Evolutionary conservation across 495 filamentous ascomycete genomes (phyloP).

Genomic region (Stereocaulon alpinum): DNA sequence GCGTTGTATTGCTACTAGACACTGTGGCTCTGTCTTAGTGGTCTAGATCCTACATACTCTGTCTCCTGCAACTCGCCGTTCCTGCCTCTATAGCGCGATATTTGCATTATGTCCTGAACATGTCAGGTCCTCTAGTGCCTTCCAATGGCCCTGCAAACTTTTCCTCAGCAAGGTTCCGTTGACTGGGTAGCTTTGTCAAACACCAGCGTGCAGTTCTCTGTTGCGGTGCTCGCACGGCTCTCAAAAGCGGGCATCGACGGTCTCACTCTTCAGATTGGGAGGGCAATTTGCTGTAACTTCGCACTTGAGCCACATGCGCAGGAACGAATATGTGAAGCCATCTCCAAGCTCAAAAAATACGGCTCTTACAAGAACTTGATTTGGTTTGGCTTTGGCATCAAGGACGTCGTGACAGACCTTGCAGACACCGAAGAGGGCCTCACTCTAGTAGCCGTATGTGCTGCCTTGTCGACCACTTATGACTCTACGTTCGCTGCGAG

Average conservation of each 20-base stretch:
- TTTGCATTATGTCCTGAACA: background rate
- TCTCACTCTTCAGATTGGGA: conserved; percentile 12
- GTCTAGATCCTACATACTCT: background rate
- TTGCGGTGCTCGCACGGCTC: conserved; percentile 14
- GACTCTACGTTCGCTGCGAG: conserved; percentile 3
- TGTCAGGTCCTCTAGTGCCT: background rate
- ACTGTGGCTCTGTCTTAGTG: too few relatives aligned
- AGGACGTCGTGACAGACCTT: conserved; percentile 15
- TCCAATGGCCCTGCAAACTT: conserved; percentile 1
- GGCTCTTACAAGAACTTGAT: conserved; percentile 12
- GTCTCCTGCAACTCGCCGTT: background rate
- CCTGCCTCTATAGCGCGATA: background rate
- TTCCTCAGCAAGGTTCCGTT: conserved; percentile 12
- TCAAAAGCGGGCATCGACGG: conserved; percentile 13
- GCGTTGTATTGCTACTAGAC: background rate
- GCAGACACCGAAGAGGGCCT: conserved; percentile 18
- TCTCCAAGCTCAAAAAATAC: conserved; percentile 14
- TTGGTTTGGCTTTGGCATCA: conserved; percentile 22
- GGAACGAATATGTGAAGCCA: conserved; percentile 3
- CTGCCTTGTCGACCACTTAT: conserved; percentile 10
- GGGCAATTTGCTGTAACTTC: conserved; percentile 7
- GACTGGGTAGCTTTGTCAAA: conserved; percentile 18
- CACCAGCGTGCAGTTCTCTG: conserved; percentile 7
- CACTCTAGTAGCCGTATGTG: conserved; percentile 13
- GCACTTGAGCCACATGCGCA: conserved; percentile 3